Evolutionary conservation across 1,284 basidiomycete genomes (phyloP), one percentile per base, ranked within the genome.

Genomic region (Rhodotorula sp.): DNA sequence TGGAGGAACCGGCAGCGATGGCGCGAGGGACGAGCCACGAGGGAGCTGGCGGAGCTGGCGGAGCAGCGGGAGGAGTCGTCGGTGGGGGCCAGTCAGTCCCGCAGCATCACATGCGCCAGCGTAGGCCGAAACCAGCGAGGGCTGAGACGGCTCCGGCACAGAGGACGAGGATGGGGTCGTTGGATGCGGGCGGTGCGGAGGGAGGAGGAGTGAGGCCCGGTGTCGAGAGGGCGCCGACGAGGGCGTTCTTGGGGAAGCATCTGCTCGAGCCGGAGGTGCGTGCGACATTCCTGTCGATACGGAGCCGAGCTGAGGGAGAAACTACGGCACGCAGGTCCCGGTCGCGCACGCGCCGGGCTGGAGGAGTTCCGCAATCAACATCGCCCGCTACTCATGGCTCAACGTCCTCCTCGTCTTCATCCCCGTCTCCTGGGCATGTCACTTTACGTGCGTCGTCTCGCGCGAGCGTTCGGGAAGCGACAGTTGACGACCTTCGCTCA

Each of bases 351-450:
- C 65, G 5, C 72, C 72, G 0, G 59, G 67, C 8, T 62, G 70
- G 67, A 58, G 54, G 13, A 31, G 60, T 18, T 83, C 82, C 6
- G 59, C 82, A 60, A 77, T 75, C 58, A 80, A 81, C 20, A 77
- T 79, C 2, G 50, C 83, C 46, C 79, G 72, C 20, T 85, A 84
- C 75, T 80, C 81, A 7, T 83, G 81, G 40, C 78, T 85, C 64
- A 85, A 85, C 72, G 64, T 85, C 62, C 79, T 81, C 61, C 80
- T 87, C 37, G 63, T 85, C 48, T 83, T 85, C 68, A 83, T 86
- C 54, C 86, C 86, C 0, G 53, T 62, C 44, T 46, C 37, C 4
- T 62, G 61, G 61, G 44, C 44, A 3, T 31, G 31, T 6, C 61
- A 62, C 26, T 62, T 62, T 44, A 16, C 57, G 80, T 65, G 24